Conservation (phyloP, 768 basidiomycete genomes). For the Phaffia australis region DNA sequence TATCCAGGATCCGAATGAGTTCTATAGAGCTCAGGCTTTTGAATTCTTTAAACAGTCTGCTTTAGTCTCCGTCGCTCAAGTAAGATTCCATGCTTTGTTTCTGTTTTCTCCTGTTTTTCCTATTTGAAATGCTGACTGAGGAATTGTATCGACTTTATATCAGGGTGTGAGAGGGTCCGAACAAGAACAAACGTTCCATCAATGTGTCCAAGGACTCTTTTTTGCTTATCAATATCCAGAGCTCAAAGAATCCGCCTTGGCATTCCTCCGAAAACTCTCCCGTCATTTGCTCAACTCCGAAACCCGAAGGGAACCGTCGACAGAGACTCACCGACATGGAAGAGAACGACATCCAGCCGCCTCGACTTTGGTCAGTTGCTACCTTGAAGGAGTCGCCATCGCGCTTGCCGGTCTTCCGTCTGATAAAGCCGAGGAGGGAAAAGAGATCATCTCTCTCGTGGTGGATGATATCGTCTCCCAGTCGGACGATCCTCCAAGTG, state of each 20-base stretch:
- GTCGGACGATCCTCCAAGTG: constrained; percentile 9
- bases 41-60: constrained; percentile 54
- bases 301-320: constrained; percentile 41
- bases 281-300: constrained; percentile 64
- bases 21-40: constrained; percentile 41
- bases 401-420: constrained; percentile 21
- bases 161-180: constrained; percentile 65
- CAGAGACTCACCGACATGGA: constrained; percentile 8
- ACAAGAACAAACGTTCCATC: constrained; percentile 60
- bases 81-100: constrained; percentile 36
- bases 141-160: background rate
- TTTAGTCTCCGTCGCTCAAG: constrained; percentile 65
- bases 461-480: constrained; percentile 44
- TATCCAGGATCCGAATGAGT: constrained; percentile 44
- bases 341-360: constrained; percentile 7
- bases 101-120: background rate
- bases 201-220: constrained; percentile 62
- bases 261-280: constrained; percentile 59
- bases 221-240: constrained; percentile 63
- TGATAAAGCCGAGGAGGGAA: constrained; percentile 7
- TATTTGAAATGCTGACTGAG: too few relatives aligned
- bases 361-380: constrained; percentile 13
- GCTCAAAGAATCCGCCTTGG: constrained; percentile 55
- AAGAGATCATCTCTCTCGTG: constrained; percentile 19
- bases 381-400: constrained; percentile 23